These are phyloP conservation scores for Triticum timopheevii DNA, from an alignment of 176 grass and related monocot genomes.

Conservation along the genomic window DNA sequence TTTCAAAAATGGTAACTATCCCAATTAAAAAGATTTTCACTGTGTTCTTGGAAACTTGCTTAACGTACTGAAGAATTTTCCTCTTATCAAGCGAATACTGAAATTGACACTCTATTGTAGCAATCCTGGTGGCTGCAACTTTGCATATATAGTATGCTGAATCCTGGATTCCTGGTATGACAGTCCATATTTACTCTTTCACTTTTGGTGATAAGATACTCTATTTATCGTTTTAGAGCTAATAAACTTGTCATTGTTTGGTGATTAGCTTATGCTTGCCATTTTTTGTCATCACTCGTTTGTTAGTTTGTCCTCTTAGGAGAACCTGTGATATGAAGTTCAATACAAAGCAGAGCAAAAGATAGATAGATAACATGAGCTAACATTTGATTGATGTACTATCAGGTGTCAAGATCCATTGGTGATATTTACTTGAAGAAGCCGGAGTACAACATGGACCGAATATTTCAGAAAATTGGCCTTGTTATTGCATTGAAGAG, in stretches of 20 bases:
- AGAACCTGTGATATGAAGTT: neutral
- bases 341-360: neutral
- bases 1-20: too few species aligned
- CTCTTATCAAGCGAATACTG: too few species aligned
- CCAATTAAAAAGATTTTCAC: too few species aligned
- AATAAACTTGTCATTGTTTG: neutral
- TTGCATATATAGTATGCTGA: too few species aligned
- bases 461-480: constrained; percentile 47
- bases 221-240: neutral
- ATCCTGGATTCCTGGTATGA: too few species aligned
- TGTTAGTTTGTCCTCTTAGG: neutral
- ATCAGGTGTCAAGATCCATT: constrained; percentile 77
- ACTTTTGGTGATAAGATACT: neutral
- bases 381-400: constrained; percentile 11
- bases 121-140: too few species aligned
- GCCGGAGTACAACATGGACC: constrained; percentile 59
- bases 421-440: constrained; percentile 92
- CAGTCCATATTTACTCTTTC: neutral
- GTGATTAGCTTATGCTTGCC: neutral
- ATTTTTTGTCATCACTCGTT: neutral
- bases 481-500: constrained; percentile 55
- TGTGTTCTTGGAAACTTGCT: too few species aligned
- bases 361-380: neutral
- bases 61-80: too few species aligned
- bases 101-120: too few species aligned